phyloP scores from a whole-genome alignment of 2,329 filamentous ascomycete genomes.

The Colletotrichum liaoningense region DNA sequence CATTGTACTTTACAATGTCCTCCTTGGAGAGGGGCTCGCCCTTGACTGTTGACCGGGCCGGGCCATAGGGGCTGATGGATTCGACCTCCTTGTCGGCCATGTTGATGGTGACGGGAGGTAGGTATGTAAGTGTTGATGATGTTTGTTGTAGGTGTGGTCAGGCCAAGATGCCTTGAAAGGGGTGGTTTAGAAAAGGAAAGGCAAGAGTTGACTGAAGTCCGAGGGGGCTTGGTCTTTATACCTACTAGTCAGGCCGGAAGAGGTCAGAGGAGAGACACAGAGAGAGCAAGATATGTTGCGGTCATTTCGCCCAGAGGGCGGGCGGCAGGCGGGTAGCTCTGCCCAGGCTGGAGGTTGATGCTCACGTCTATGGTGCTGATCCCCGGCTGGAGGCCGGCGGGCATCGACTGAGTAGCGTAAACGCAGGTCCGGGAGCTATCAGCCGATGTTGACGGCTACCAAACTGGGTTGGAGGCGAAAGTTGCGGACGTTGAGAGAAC shows the following conservation, averaged over 20 bases:
- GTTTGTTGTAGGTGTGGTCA: slow-evolving; percentile 3
- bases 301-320: slow-evolving; percentile 6
- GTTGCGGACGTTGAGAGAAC: slow-evolving; percentile 3
- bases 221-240: slow-evolving; percentile 22
- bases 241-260: slow-evolving; percentile 6
- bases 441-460: slow-evolving; percentile 24
- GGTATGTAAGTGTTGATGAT: slow-evolving; percentile 1
- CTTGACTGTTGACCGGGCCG: slow-evolving; percentile 73
- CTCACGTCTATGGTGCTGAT: slow-evolving; percentile 23
- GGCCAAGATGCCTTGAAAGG: slow-evolving; percentile 42
- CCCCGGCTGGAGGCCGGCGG: neutral
- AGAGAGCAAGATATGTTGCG: neutral
- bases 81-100: slow-evolving; percentile 52
- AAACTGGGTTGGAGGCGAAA: slow-evolving; percentile 12
- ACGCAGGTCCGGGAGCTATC: slow-evolving; percentile 23
- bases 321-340: slow-evolving; percentile 2
- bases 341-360: neutral
- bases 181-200: slow-evolving; percentile 3
- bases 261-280: neutral
- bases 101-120: slow-evolving; percentile 13
- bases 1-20: slow-evolving; percentile 75
- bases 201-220: neutral
- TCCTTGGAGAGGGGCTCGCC: slow-evolving; percentile 72
- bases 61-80: slow-evolving; percentile 73
- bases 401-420: neutral